Evolutionary conservation across 2,329 filamentous ascomycete genomes (phyloP).

Genomic region (Cladosporium sp.): DNA sequence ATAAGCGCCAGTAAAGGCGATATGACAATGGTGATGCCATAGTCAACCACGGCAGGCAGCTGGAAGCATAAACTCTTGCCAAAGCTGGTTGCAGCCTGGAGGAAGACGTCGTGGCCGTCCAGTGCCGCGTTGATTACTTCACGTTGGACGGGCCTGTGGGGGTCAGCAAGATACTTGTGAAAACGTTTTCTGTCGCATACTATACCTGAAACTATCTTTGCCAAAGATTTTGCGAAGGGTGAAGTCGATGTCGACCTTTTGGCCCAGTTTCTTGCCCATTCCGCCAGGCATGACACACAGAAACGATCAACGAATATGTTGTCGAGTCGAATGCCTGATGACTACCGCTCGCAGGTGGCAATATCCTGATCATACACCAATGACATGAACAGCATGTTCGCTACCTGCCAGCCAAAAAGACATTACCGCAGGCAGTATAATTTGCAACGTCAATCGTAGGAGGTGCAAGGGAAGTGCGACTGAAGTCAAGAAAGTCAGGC

Average conservation of each 20-base stretch:
- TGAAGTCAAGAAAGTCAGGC: too few relatives aligned
- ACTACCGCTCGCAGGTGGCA: too few relatives aligned
- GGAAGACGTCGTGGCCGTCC: slow-evolving; percentile 80
- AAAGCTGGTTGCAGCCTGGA: slow-evolving; percentile 86
- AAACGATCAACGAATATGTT: background rate
- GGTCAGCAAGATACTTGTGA: background rate
- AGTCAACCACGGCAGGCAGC: slow-evolving; percentile 78
- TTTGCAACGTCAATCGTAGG: too few relatives aligned
- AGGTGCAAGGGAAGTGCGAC: too few relatives aligned
- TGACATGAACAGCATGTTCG: too few relatives aligned
- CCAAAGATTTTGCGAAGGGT: slow-evolving; percentile 32
- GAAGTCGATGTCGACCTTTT: slow-evolving; percentile 32
- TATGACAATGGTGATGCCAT: slow-evolving; percentile 84
- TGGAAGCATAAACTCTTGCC: slow-evolving; percentile 94
- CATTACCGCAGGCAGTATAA: too few relatives aligned
- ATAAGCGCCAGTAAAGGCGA: slow-evolving; percentile 86
- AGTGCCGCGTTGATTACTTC: slow-evolving; percentile 82
- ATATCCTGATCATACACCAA: too few relatives aligned
- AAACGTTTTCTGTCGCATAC: background rate
- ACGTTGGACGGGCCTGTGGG: slow-evolving; percentile 66
- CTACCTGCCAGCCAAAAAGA: too few relatives aligned
- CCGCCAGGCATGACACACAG: slow-evolving; percentile 22
- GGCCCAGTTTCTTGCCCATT: slow-evolving; percentile 17
- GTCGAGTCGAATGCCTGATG: background rate
- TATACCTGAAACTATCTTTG: slow-evolving; percentile 29